Base-by-base conservation (phyloP, 352 stramenopile species). In the Phytopythium sindhum region DNA sequence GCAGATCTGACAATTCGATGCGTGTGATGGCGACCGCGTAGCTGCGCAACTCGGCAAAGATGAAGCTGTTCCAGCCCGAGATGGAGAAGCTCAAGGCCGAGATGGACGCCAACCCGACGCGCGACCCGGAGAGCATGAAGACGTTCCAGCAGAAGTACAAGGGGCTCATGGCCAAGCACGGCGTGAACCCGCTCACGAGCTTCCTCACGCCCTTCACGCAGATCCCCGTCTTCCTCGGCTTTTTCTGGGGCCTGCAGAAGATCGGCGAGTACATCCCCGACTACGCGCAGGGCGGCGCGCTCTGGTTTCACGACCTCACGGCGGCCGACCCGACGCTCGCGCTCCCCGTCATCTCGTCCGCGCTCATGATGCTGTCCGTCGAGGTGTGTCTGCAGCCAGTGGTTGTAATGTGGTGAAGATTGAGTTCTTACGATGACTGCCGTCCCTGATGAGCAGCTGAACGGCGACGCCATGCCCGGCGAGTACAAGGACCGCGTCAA, bases 301-400 rank as follows among this genome's bases (percentile, higher is more conserved):
- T 85, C 41, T 97, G 89, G 89, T 81, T 97, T 63, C 50, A 68
- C 1, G 87, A 97, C 57, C 74, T 97, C n/a, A 91, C 81, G 17
- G 72, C 65, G 19, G 69, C 84, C 9, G 89, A 97, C 62, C 80
- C 86, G 31, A 87, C 73, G 26, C 84, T 90, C 60, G 77, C 79
- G 7, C 68, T 97, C n/a, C 89, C 89, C 1, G 67, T 95, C 11
- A 80, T 93, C 62, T 94, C 85, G 39, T 87, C 87, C 39, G 81
- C 77, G 63, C 67, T 93, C 53, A 91, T 95, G 80, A 51, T 91
- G 33, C 80, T 82, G 8, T 90, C 80, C 1, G 77, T 95, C 42
- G 87, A 95, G 71, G 56, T 61, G 9, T 8, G 26, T 37, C 2
- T 5, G 4, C 19, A 8, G 17, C 10, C 9, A 66, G 23, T 31